These are phyloP conservation scores for Nothophaeocryptopus gaeumannii DNA, from an alignment of 2,329 filamentous ascomycete species.

Conservation along the genomic window DNA sequence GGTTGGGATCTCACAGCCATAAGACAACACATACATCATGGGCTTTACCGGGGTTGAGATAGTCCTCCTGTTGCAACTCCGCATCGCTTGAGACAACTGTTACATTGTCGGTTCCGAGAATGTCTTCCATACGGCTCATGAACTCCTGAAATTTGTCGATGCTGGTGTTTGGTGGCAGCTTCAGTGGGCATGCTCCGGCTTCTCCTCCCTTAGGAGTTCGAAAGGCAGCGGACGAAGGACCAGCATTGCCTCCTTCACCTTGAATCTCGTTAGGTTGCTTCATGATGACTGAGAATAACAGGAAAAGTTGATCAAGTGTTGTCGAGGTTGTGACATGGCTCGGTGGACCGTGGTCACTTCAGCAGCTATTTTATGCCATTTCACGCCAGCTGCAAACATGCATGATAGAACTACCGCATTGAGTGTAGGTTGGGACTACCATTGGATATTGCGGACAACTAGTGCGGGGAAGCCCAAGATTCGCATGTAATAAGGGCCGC, in stretches of 20 bases:
- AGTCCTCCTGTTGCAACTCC: conserved; percentile 20
- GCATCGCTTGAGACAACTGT: conserved; percentile 32
- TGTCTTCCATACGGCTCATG: conserved; percentile 7
- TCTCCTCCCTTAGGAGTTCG: conserved; percentile 13
- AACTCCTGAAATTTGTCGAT: conserved; percentile 16
- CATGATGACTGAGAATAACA: conserved; percentile 7
- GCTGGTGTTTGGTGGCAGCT: conserved; percentile 17
- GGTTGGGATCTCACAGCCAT: conserved; percentile 22
- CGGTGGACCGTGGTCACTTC: too few relatives aligned
- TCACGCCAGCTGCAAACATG: too few relatives aligned
- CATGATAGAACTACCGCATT: too few relatives aligned
- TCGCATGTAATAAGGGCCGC: too few relatives aligned
- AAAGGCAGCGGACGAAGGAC: conserved; percentile 7
- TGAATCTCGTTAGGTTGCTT: conserved; percentile 11
- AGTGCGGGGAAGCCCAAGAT: too few relatives aligned
- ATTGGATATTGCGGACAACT: too few relatives aligned
- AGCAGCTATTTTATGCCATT: too few relatives aligned
- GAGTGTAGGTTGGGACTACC: too few relatives aligned
- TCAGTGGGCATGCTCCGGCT: conserved; percentile 7
- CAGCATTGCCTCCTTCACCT: conserved; percentile 9
- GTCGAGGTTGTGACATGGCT: too few relatives aligned
- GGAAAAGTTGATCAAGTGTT: too few relatives aligned
- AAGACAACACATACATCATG: conserved; percentile 14
- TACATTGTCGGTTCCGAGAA: conserved; percentile 19
- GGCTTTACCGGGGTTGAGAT: conserved; percentile 22